phyloP scores from a whole-genome alignment of 495 filamentous ascomycete genomes.

The Trichoderma orchidacearum region DNA sequence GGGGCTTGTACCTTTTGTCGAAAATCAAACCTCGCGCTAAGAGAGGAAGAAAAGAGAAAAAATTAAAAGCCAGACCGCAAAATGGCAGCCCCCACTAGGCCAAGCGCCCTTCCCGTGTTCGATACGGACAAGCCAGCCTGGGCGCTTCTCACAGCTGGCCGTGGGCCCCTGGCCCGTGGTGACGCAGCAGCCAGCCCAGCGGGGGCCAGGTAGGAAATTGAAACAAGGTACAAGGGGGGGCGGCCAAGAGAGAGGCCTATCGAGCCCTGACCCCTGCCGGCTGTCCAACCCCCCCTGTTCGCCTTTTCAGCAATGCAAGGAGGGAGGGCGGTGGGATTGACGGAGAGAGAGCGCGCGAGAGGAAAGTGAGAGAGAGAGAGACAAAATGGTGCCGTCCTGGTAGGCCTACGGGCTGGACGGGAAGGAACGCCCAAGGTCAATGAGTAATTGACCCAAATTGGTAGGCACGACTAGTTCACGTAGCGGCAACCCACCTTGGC shows the following conservation, averaged over 20 bases:
- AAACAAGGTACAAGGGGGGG: slow-evolving; percentile 1
- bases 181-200: slow-evolving; percentile 1
- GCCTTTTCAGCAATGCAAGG: background rate
- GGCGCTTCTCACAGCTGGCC: background rate
- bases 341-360: background rate
- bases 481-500: too few relatives aligned
- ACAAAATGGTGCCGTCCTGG: too few relatives aligned
- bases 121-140: background rate
- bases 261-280: background rate
- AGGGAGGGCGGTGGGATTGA: background rate
- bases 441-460: too few relatives aligned
- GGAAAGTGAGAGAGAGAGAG: background rate
- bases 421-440: too few relatives aligned
- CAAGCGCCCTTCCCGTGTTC: background rate
- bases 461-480: too few relatives aligned
- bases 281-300: too few relatives aligned
- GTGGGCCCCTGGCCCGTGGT: background rate
- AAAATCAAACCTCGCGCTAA: too few relatives aligned
- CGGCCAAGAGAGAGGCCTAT: background rate
- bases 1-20: background rate
- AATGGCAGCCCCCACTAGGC: background rate
- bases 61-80: background rate
- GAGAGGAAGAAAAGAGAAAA: too few relatives aligned
- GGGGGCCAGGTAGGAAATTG: slow-evolving; percentile 1
- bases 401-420: too few relatives aligned